These are phyloP conservation scores for Camellia japonica DNA, from an alignment of 148 eudicot species.

Conservation along the genomic window DNA sequence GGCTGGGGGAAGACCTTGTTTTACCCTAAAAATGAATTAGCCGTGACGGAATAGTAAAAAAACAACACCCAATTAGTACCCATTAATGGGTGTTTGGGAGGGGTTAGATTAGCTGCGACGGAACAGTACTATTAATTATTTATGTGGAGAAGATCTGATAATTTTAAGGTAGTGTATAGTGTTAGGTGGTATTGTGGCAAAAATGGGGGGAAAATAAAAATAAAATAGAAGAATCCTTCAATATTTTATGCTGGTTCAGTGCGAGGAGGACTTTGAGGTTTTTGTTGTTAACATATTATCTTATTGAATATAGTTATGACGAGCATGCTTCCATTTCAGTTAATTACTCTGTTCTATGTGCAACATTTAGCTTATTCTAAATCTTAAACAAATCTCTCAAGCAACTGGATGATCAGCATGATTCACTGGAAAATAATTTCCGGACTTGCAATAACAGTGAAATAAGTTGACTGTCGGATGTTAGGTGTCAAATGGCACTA, in stretches of 20 bases:
- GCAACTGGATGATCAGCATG: not conserved
- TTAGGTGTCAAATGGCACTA: not conserved
- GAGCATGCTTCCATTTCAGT: not conserved
- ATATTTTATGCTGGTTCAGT: not conserved
- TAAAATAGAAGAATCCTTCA: not conserved
- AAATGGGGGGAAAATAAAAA: not conserved
- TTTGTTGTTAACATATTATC: not conserved
- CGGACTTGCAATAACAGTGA: not conserved
- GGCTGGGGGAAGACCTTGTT: not conserved
- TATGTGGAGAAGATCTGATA: not conserved
- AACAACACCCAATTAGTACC: no score
- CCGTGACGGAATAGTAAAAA: not conserved
- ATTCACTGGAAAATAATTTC: not conserved
- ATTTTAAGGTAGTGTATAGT: not conserved
- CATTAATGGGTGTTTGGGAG: no score
- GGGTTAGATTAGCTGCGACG: not conserved
- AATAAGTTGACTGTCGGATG: not conserved
- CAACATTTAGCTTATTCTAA: not conserved
- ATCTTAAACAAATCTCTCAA: not conserved
- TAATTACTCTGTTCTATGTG: not conserved
- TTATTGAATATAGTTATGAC: not conserved
- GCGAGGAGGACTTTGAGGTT: not conserved
- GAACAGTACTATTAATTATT: not conserved
- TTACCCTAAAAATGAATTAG: not conserved
- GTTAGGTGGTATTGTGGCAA: not conserved